Conservation (phyloP, 352 stramenopile genomes). For the Salisapilia sapeloensis region DNA sequence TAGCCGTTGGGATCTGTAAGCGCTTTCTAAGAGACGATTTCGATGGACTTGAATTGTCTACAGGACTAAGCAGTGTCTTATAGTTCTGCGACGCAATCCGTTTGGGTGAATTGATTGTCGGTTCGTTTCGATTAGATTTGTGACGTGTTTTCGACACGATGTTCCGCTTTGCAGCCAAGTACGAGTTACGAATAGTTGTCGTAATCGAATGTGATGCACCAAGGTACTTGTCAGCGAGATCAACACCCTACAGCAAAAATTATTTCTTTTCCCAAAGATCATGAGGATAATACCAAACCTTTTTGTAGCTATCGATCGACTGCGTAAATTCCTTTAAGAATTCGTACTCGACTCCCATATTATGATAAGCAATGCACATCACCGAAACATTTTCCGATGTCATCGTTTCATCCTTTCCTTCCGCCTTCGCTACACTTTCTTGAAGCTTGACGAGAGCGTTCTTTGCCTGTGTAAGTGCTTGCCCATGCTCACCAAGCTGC, state of each 20-base stretch:
- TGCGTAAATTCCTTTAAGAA: constrained; percentile 83
- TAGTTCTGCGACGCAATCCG: constrained; percentile 3
- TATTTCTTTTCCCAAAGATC: background rate
- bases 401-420: background rate
- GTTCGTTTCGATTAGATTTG: constrained; percentile 11
- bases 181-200: constrained; percentile 81
- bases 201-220: constrained; percentile 78
- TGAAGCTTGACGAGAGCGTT: constrained; percentile 79
- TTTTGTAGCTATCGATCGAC: constrained; percentile 81
- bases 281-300: constrained; percentile 10
- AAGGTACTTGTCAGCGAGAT: constrained; percentile 80
- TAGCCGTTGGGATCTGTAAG: constrained; percentile 14
- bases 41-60: no score
- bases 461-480: constrained; percentile 79
- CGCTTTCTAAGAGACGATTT: no score
- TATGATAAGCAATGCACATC: constrained; percentile 90
- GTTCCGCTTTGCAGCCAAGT: constrained; percentile 59
- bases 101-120: no score
- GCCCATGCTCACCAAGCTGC: constrained; percentile 69
- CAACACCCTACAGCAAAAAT: constrained; percentile 29
- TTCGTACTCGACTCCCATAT: constrained; percentile 89
- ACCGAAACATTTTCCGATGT: constrained; percentile 69
- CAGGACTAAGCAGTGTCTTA: constrained; percentile 24
- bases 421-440: constrained; percentile 11
- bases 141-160: constrained; percentile 12